Conservation (phyloP, 768 basidiomycete genomes). For the Paxillus involutus region DNA sequence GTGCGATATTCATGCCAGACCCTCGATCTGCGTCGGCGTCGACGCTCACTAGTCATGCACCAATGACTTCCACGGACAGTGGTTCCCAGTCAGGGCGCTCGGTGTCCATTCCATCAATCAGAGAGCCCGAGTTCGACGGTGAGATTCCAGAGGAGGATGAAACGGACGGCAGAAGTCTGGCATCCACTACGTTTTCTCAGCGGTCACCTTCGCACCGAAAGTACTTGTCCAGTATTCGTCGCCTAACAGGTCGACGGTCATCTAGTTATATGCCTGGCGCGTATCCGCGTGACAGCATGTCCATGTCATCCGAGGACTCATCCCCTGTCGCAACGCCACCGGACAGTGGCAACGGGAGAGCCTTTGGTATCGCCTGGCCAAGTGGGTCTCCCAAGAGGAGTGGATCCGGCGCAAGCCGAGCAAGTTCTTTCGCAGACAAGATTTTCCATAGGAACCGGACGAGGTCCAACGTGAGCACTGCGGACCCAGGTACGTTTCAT, state of each 20-base stretch:
- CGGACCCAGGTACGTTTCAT: constrained; percentile 40
- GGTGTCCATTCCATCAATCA: constrained; percentile 29
- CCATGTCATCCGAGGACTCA: constrained; percentile 70
- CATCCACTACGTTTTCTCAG: constrained; percentile 45
- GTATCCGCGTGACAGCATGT: constrained; percentile 58
- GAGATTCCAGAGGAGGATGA: constrained; percentile 27
- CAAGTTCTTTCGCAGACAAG: constrained; percentile 61
- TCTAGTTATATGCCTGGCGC: constrained; percentile 39
- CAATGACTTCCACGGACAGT: constrained; percentile 15
- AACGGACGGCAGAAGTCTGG: constrained; percentile 30
- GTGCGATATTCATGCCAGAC: constrained; percentile 22
- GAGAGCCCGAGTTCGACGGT: constrained; percentile 25
- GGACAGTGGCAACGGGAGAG: constrained; percentile 36
- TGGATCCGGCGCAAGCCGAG: constrained; percentile 39
- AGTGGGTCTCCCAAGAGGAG: constrained; percentile 53
- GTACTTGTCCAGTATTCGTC: constrained; percentile 50
- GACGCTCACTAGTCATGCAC: constrained; percentile 19
- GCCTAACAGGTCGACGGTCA: constrained; percentile 40
- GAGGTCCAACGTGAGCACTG: constrained; percentile 49
- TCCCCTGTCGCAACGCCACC: constrained; percentile 60
- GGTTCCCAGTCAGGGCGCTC: constrained; percentile 27
- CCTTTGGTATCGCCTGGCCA: constrained; percentile 45
- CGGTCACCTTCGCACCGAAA: constrained; percentile 47
- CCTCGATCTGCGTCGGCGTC: constrained; percentile 18
- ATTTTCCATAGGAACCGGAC: constrained; percentile 56